phyloP scores from a whole-genome alignment of 2,329 filamentous ascomycete species.

The Byssochlamys sp. region DNA sequence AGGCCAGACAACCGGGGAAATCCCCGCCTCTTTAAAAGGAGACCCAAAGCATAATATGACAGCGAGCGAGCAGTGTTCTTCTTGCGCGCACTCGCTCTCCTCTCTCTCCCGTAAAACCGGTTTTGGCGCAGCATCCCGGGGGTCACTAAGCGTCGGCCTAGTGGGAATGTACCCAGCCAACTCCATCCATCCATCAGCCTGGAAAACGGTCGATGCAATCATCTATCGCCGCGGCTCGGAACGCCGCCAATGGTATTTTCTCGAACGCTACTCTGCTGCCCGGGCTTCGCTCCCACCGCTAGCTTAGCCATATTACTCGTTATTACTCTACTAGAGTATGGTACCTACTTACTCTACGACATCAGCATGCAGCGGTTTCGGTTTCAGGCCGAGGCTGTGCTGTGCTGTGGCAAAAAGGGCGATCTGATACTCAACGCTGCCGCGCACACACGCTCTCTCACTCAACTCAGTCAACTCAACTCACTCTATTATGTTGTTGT shows the following conservation, averaged over 20 bases:
- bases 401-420: neutral
- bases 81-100: no score
- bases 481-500: no score
- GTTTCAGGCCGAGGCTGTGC: neutral
- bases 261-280: neutral
- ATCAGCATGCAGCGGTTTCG: neutral
- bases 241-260: neutral
- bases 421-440: neutral
- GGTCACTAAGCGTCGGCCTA: constrained; percentile 13
- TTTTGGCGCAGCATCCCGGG: neutral
- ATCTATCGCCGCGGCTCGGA: neutral
- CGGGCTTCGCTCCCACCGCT: no score
- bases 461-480: no score
- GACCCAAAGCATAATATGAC: neutral
- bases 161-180: constrained; percentile 13
- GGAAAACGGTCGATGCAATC: neutral
- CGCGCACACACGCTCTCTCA: neutral
- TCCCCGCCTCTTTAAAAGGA: neutral
- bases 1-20: neutral
- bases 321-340: no score
- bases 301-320: no score
- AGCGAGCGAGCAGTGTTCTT: neutral
- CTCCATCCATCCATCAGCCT: constrained; percentile 4
- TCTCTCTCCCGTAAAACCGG: neutral
- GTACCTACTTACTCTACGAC: neutral